These are phyloP conservation scores for Chaetomium tenue DNA, from an alignment of 495 filamentous ascomycete genomes.

Conservation along the genomic window DNA sequence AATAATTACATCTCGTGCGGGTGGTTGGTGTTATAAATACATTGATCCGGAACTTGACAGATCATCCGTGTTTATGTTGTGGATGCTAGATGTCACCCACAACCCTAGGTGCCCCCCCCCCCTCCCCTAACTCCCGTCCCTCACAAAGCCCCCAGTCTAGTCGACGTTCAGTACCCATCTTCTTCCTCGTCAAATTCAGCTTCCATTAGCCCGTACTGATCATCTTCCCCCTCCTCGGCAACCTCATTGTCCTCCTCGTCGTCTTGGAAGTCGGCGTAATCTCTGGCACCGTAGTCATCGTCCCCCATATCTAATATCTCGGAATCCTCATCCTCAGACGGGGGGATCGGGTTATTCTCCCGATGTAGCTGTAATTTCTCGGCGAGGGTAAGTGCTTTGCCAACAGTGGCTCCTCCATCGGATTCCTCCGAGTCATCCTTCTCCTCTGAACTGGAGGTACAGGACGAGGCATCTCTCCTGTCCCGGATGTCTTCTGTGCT, in stretches of 20 bases:
- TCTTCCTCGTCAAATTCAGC: conserved; percentile 12
- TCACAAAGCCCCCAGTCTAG: too few species aligned
- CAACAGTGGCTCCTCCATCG: background rate
- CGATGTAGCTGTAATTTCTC: conserved; percentile 26
- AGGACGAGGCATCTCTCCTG: background rate
- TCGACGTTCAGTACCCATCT: conserved; percentile 1
- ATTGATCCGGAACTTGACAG: too few species aligned
- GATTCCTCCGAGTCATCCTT: conserved; percentile 9
- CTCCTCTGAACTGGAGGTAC: conserved; percentile 2
- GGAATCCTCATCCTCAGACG: conserved; percentile 14
- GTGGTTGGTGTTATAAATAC: too few species aligned
- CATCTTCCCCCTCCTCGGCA: background rate
- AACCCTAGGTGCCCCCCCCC: too few species aligned
- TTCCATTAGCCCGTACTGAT: background rate
- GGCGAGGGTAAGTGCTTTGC: conserved; percentile 18
- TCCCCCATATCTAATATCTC: conserved; percentile 17
- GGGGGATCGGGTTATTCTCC: conserved; percentile 3
- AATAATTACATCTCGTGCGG: too few species aligned
- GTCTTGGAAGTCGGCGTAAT: conserved; percentile 27
- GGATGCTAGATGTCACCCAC: too few species aligned
- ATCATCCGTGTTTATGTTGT: too few species aligned
- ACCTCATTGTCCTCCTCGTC: conserved; percentile 24
- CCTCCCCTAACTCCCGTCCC: too few species aligned
- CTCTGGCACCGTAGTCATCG: conserved; percentile 25
- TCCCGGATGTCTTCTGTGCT: background rate